Conservation (phyloP, 345 rosid genomes). For the Populus pruinosa region DNA sequence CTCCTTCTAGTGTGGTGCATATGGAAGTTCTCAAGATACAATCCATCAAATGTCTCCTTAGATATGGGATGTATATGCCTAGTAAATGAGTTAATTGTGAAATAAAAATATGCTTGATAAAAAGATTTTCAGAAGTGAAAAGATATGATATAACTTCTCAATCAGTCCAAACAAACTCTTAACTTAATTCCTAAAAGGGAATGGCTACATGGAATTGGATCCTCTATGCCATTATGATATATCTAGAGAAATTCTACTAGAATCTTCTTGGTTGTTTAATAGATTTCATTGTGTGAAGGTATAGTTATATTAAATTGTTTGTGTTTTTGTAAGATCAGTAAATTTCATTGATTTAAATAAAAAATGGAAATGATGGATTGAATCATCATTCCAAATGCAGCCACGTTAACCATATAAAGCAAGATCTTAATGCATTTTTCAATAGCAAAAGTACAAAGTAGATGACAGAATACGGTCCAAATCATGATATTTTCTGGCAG, state of each 20-base stretch:
- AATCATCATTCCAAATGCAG: neutral
- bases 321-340: neutral
- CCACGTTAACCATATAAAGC: neutral
- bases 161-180: neutral
- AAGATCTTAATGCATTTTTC: too few relatives aligned
- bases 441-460: too few relatives aligned
- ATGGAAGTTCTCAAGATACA: neutral
- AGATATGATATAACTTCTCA: neutral
- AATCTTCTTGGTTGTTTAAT: too few relatives aligned
- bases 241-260: neutral
- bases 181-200: neutral
- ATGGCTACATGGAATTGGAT: neutral
- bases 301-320: neutral
- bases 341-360: neutral
- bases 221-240: neutral
- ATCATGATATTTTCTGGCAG: too few relatives aligned
- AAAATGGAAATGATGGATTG: neutral
- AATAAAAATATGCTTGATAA: neutral
- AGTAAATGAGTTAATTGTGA: neutral
- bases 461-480: too few relatives aligned
- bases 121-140: neutral
- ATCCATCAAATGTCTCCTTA: neutral
- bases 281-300: too few relatives aligned
- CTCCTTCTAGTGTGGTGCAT: too few relatives aligned
- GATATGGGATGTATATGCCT: neutral